phyloP scores from a whole-genome alignment of 2,329 filamentous ascomycete genomes.

The Lecanicillium sp. region DNA sequence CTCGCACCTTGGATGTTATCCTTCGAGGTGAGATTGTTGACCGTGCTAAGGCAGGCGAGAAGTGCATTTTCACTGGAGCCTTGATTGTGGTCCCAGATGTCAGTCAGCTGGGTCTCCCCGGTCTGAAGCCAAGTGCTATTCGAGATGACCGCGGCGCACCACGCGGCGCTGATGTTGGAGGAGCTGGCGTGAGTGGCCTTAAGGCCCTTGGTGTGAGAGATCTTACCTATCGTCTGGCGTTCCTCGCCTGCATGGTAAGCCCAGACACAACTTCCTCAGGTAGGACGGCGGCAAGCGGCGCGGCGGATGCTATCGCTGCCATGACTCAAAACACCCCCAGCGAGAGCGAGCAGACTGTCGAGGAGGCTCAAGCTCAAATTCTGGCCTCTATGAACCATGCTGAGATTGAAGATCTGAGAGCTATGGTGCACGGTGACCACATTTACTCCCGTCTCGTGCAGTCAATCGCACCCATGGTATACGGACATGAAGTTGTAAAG shows the following conservation, averaged over 20 bases:
- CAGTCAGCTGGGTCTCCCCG: slow-evolving; percentile 86
- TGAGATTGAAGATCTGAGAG: slow-evolving; percentile 85
- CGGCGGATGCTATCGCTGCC: slow-evolving; percentile 76
- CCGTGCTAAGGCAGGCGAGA: slow-evolving; percentile 92
- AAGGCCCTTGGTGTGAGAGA: slow-evolving; percentile 92
- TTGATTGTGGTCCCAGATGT: slow-evolving; percentile 96
- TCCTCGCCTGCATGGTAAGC: slow-evolving; percentile 91
- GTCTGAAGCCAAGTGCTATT: slow-evolving; percentile 71
- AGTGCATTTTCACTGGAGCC: slow-evolving; percentile 94
- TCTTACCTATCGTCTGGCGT: slow-evolving; percentile 91
- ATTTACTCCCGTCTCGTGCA: slow-evolving; percentile 91
- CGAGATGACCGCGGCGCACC: slow-evolving; percentile 69
- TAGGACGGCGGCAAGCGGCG: slow-evolving; percentile 52
- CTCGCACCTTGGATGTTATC: slow-evolving; percentile 94
- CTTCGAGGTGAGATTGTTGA: slow-evolving; percentile 96
- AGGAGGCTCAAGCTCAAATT: slow-evolving; percentile 80
- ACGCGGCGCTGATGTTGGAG: slow-evolving; percentile 71
- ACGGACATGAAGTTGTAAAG: slow-evolving; percentile 95
- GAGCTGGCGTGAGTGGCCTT: slow-evolving; percentile 76
- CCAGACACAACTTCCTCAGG: slow-evolving; percentile 79
- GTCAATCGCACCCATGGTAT: slow-evolving; percentile 93
- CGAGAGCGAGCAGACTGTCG: slow-evolving; percentile 63
- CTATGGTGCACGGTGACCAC: slow-evolving; percentile 91
- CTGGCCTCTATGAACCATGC: slow-evolving; percentile 75
- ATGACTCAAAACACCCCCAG: slow-evolving; percentile 55